These are phyloP conservation scores for Saturnispora bothae DNA, from an alignment of 805 yeast species.

Conservation along the genomic window DNA sequence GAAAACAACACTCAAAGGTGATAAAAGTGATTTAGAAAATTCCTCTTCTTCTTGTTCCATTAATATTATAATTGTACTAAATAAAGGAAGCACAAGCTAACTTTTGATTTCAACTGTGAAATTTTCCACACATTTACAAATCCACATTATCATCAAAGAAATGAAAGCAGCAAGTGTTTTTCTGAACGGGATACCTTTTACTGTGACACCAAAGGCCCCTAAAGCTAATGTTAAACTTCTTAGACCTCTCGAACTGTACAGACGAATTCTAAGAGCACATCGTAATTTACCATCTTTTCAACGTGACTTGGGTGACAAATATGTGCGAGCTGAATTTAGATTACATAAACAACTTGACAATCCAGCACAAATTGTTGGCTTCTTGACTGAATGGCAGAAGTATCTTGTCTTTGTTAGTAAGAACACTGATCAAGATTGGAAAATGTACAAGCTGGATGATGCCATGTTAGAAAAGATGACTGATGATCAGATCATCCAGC, in stretches of 20 bases:
- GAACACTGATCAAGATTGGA: constrained; percentile 50
- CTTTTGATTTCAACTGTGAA: too few relatives aligned
- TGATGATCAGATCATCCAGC: constrained; percentile 81
- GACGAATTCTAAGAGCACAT: constrained; percentile 79
- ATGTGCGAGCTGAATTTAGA: constrained; percentile 82
- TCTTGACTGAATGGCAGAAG: constrained; percentile 90
- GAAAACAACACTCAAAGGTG: constrained; percentile 55
- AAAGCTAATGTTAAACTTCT: constrained; percentile 30
- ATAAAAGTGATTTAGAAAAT: too few relatives aligned
- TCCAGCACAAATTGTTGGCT: constrained; percentile 90
- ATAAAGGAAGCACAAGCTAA: too few relatives aligned
- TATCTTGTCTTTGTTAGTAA: constrained; percentile 42
- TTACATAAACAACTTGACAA: constrained; percentile 75
- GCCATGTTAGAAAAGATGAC: constrained; percentile 70
- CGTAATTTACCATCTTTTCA: constrained; percentile 52
- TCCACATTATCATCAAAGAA: background rate
- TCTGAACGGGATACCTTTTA: too few relatives aligned
- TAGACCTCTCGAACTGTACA: constrained; percentile 75
- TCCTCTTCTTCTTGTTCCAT: too few relatives aligned
- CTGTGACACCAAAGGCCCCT: constrained; percentile 23
- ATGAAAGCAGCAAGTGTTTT: too few relatives aligned
- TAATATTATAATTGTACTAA: too few relatives aligned
- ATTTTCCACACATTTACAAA: too few relatives aligned
- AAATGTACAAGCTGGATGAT: constrained; percentile 48
- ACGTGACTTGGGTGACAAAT: constrained; percentile 76